Evolutionary conservation across 495 filamentous ascomycete genomes (phyloP), one percentile per base, ranked within the genome.

Genomic region (Pseudevernia furfuracea): DNA sequence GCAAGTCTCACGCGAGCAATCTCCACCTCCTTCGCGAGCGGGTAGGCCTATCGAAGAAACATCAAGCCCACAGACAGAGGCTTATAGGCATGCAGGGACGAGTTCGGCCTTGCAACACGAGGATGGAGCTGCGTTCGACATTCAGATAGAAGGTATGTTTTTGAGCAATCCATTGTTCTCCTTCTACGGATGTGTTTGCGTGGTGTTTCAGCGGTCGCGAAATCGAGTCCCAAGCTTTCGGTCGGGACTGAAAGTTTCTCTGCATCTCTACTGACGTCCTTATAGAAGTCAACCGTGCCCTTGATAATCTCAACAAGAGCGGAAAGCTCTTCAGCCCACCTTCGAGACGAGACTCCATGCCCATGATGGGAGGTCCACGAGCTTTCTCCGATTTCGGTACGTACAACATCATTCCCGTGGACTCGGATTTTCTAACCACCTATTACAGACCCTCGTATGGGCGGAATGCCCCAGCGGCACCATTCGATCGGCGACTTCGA

Each of bases 221-320:
- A 7, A 53, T 10, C 19, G 25, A 23, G 49, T 32, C 15, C 3
- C 4, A 30, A 32, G 28, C 49, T 32, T 53, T 15, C 37, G 17
- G 43, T 21, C 4, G 58, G 58, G 44, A 49, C 59, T 28, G 19
- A 37, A 49, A 36, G 46, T 39, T 60, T 58, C 25, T 64, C n/a
- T 43, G 57, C 25, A 59, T 36, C 59, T 41, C 23, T 58, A 61
- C 38, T 61, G 36, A 64, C 52, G 39, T 65, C 59, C 17, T 44
- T 56, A 12, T 65, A 97, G 94, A 98, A 87, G 89, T 98, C 71
- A 93, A 97, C 61, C 88, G 94, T 68, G 94, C 94, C 67, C 82
- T 92, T 71, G 94, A 98, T 71, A 98, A 98, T 74, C 84, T 98
- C 60, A 82, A 89, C 70, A 96, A 96, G 81, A 96, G 90, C 75